Conservation (phyloP, 495 filamentous ascomycete species). For the Barbatosphaeria neglecta region DNA sequence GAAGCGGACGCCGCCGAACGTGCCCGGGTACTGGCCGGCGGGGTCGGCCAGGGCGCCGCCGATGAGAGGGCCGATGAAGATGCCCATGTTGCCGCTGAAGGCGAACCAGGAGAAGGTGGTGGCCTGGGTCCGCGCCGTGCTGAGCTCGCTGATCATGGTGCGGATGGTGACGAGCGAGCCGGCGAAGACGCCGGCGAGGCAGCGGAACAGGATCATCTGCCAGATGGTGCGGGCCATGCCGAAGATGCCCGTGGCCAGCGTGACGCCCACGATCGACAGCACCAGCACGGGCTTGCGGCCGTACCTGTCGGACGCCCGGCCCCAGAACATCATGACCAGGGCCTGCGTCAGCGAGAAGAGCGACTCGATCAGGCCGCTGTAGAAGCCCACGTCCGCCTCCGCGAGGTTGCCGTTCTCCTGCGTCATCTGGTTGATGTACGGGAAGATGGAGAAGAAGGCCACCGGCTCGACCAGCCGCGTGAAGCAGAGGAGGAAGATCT, state of each 20-base stretch:
- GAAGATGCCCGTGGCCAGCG: conserved; percentile 46
- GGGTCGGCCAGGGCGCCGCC: conserved; percentile 54
- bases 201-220: conserved; percentile 58
- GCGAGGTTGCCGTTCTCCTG: conserved; percentile 43
- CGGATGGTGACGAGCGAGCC: conserved; percentile 59
- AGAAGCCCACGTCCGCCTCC: conserved; percentile 56
- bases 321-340: conserved; percentile 46
- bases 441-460: conserved; percentile 65
- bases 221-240: conserved; percentile 46
- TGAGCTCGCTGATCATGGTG: conserved; percentile 60
- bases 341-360: conserved; percentile 59
- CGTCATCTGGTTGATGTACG: conserved; percentile 64
- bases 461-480: conserved; percentile 60
- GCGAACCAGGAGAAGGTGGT: conserved; percentile 62
- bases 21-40: conserved; percentile 38
- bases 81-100: conserved; percentile 56
- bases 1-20: conserved; percentile 43
- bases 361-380: conserved; percentile 61
- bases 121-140: conserved; percentile 53
- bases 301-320: conserved; percentile 48
- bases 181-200: conserved; percentile 54
- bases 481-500: conserved; percentile 56
- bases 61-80: conserved; percentile 54
- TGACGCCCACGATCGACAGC: conserved; percentile 46
- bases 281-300: conserved; percentile 60